These are phyloP conservation scores for Penicillium sp. DNA, from an alignment of 2,329 filamentous ascomycete genomes.

Conservation along the genomic window DNA sequence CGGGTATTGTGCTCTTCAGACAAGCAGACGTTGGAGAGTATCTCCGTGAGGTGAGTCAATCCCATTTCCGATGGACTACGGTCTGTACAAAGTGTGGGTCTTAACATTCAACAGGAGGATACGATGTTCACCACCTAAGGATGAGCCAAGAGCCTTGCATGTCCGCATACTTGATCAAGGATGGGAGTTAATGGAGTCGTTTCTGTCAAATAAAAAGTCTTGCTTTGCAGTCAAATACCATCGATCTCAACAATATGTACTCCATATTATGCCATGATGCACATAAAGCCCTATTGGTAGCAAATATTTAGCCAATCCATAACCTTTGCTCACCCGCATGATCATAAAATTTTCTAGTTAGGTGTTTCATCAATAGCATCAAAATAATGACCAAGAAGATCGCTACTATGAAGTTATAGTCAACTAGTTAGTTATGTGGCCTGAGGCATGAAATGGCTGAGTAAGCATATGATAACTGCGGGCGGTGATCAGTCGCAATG, in stretches of 20 bases:
- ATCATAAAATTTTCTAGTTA: background rate
- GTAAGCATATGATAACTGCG: background rate
- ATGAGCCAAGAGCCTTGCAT: slow-evolving; percentile 18
- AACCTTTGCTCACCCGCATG: background rate
- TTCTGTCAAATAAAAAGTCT: slow-evolving; percentile 15
- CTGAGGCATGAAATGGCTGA: slow-evolving; percentile 4
- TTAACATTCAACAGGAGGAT: slow-evolving; percentile 49
- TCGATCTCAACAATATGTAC: background rate
- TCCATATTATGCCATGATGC: background rate
- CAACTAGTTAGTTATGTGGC: background rate
- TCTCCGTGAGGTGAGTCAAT: slow-evolving; percentile 61
- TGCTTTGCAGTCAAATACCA: slow-evolving; percentile 7
- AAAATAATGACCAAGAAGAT: background rate
- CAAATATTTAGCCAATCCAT: background rate
- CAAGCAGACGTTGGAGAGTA: slow-evolving; percentile 96
- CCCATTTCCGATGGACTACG: background rate
- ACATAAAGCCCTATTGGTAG: background rate
- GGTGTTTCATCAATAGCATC: background rate
- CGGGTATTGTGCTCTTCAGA: slow-evolving; percentile 79
- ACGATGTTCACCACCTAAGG: slow-evolving; percentile 56
- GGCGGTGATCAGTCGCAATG: background rate
- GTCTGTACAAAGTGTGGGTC: background rate
- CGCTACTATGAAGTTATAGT: no score
- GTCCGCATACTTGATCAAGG: slow-evolving; percentile 25
- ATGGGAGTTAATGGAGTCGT: slow-evolving; percentile 27